Conservation (phyloP, 768 basidiomycete species). For the Dacryopinax spathularia region DNA sequence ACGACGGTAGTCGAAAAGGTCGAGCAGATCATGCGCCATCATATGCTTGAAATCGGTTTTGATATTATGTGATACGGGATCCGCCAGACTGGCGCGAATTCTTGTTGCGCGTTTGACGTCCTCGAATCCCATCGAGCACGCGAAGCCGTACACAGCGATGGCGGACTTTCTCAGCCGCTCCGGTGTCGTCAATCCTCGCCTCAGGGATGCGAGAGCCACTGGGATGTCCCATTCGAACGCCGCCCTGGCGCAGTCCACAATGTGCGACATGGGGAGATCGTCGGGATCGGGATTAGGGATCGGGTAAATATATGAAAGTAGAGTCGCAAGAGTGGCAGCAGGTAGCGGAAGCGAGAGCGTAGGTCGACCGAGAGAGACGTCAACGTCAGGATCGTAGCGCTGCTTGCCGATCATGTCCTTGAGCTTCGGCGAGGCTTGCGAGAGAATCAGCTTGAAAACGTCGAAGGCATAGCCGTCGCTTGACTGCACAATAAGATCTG, state of each 20-base stretch:
- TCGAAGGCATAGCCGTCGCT: not conserved
- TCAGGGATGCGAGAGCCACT: not conserved
- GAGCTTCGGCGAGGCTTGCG: not conserved
- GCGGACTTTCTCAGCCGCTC: not conserved
- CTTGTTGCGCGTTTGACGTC: not conserved
- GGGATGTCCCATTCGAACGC: not conserved
- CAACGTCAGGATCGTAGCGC: not conserved
- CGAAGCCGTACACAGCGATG: not conserved
- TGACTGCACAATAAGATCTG: not conserved
- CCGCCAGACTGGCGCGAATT: not conserved
- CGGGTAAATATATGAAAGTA: not conserved
- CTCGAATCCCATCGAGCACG: not conserved
- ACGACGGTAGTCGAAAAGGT: not conserved
- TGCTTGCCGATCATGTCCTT: not conserved
- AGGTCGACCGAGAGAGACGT: not conserved
- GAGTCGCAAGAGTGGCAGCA: not conserved
- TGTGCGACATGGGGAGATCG: not conserved
- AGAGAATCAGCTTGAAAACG: not conserved
- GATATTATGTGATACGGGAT: not conserved
- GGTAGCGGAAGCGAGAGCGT: not conserved
- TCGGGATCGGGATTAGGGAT: not conserved
- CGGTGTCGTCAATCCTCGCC: not conserved
- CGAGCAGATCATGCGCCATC: not conserved
- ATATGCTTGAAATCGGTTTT: not conserved
- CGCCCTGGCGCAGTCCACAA: not conserved